Evolutionary conservation across 2,329 filamentous ascomycete species (phyloP), one percentile per base, ranked within the genome.

Genomic region (Trichophyton schoenleinii): DNA sequence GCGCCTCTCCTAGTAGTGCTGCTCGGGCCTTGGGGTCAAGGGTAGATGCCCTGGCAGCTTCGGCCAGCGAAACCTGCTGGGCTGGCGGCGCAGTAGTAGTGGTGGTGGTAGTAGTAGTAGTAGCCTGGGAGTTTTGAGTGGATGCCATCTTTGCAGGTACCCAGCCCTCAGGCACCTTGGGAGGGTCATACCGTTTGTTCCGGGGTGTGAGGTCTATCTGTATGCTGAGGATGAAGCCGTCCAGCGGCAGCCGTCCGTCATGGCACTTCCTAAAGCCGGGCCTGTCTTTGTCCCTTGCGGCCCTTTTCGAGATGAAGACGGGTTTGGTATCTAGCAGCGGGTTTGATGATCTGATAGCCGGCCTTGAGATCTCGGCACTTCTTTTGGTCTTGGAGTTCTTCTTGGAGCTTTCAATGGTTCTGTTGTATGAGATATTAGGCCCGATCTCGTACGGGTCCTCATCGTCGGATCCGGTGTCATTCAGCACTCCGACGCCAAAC

Each of bases 401-500:
- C 73, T 89, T 95, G 64, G 91, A 87, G 0, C 86, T 87, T 18
- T 89, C 91, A 63, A 96, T 83, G 3, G 87, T 81, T 46, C 86
- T 83, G 67, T 89, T 95, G 73, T 95, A 96, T 11, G 87, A 89
- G 71, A 96, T 95, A 66, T 85, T 87, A 0, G 94, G 94, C 0
- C 92, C 92, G 60, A 97, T 86, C 62, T 92, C 88, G 70, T 96
- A 97, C 0, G 90, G 88, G 68, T 96, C 91, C 68, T 97, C 94
- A 53, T 96, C 91, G 66, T 97, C 94, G 3, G 92, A 96, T 9
- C 91, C 91, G 20, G 87, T 94, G 66, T 96, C 92, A 68, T 97
- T 96, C 53, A 97, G 75, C 1, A 96, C 80, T 0, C 92, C 92
- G 13, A 96, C 86, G 0, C 92, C 92, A 65, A 97, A 89, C 0